Conservation (phyloP, 768 basidiomycete species). For the Leccinum truebloodii region DNA sequence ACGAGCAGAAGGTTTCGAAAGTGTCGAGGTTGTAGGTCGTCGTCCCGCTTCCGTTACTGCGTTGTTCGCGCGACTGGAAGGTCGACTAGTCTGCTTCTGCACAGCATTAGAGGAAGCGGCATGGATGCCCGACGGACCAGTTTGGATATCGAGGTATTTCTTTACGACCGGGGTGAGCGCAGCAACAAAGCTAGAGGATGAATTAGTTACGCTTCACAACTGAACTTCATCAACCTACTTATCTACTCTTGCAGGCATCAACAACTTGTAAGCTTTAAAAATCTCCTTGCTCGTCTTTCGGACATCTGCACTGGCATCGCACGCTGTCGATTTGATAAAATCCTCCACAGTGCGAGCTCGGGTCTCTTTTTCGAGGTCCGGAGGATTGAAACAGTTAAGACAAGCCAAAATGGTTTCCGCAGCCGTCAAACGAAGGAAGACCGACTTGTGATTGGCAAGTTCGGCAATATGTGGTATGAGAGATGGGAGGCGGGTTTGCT, state of each 20-base stretch:
- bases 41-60: constrained; percentile 10
- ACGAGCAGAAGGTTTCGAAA: constrained; percentile 17
- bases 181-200: constrained; percentile 56
- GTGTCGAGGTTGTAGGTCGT: constrained; percentile 11
- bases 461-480: constrained; percentile 63
- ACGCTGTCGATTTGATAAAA: constrained; percentile 64
- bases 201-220: constrained; percentile 10
- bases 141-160: constrained; percentile 66
- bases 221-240: constrained; percentile 43
- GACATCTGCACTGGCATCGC: constrained; percentile 76
- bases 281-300: constrained; percentile 67
- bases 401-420: constrained; percentile 66
- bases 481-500: constrained; percentile 64
- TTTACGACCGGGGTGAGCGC: constrained; percentile 76
- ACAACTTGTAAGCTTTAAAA: constrained; percentile 72
- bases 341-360: constrained; percentile 67
- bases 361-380: constrained; percentile 70
- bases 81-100: constrained; percentile 25
- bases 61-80: constrained; percentile 25
- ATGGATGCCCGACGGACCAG: constrained; percentile 1
- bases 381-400: constrained; percentile 76
- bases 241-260: constrained; percentile 68
- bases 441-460: constrained; percentile 64
- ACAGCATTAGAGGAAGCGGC: constrained; percentile 7
- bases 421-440: constrained; percentile 60